A percentile compares a stretch with the other conserved stretches of the same genome.
These are phyloP conservation scores for Globisporangium irregulare DNA, from an alignment of 352 stramenopile genomes.

Conservation along the genomic window DNA sequence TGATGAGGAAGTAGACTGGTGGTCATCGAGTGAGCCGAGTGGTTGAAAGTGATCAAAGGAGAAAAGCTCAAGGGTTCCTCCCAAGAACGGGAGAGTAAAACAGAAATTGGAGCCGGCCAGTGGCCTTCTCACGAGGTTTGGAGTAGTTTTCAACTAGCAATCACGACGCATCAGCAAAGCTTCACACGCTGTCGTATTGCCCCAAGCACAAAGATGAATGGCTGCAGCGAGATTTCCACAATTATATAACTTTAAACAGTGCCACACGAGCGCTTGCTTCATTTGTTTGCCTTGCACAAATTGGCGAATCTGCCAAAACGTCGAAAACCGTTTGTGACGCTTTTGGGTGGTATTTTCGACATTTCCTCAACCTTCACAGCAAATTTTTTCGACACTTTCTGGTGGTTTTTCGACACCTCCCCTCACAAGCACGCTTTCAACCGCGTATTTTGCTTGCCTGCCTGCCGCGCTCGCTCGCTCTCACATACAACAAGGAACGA, in stretches of 20 bases:
- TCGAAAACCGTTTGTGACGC: background rate
- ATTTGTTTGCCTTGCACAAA: background rate
- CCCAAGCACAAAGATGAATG: conserved; percentile 89
- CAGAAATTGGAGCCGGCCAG: conserved; percentile 92
- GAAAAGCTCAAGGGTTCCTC: conserved; percentile 25
- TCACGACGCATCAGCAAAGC: conserved; percentile 92
- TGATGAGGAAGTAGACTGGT: background rate
- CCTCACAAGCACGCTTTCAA: background rate
- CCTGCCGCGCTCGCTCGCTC: background rate
- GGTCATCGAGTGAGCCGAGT: background rate
- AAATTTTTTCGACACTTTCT: background rate
- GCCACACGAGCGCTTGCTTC: background rate
- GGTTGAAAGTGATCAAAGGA: background rate
- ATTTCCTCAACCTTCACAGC: background rate
- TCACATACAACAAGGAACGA: conserved; percentile 10
- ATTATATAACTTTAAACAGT: accelerated
- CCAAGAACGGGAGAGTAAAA: conserved; percentile 67
- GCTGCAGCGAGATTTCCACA: accelerated
- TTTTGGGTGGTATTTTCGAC: background rate
- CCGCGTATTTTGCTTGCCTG: conserved; percentile 1
- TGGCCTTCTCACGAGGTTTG: conserved; percentile 89
- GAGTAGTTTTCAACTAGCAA: conserved; percentile 96
- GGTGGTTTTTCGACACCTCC: conserved; percentile 5
- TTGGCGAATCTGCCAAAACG: background rate
- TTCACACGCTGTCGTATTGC: conserved; percentile 93